These are phyloP conservation scores for Brasenia schreberi DNA, from an alignment of 164 flowering plant genomes.

Conservation along the genomic window DNA sequence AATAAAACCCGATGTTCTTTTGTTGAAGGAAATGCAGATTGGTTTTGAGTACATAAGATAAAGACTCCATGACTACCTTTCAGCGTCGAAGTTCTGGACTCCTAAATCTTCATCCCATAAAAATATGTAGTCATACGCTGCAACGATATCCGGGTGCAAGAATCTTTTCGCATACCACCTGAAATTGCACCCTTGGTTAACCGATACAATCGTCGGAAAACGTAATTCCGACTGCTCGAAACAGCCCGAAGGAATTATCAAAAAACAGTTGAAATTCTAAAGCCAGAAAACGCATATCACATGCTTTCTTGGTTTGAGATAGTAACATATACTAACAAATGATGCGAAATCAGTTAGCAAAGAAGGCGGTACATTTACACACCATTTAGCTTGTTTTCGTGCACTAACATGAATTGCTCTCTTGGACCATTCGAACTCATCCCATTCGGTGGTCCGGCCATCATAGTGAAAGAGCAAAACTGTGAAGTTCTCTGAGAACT, in stretches of 20 bases:
- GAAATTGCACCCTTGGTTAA: not conserved
- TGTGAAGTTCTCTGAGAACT: constrained; percentile 76
- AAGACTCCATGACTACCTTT: constrained; percentile 29
- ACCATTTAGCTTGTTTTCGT: constrained; percentile 90
- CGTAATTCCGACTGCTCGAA: too few relatives aligned
- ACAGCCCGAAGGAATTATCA: too few relatives aligned
- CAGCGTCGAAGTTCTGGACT: constrained; percentile 83
- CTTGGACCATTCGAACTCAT: constrained; percentile 89
- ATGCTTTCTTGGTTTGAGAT: too few relatives aligned
- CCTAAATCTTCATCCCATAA: constrained; percentile 99
- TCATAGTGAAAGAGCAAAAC: constrained; percentile 95
- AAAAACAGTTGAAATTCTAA: too few relatives aligned
- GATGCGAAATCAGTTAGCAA: too few relatives aligned
- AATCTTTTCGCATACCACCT: constrained; percentile 99
- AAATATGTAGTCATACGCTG: constrained; percentile 95
- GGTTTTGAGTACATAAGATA: constrained; percentile 6
- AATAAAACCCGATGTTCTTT: too few relatives aligned
- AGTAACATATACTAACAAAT: too few relatives aligned
- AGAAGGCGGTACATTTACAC: too few relatives aligned
- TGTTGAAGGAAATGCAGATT: too few relatives aligned
- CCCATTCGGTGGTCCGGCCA: constrained; percentile 92
- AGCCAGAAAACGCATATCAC: too few relatives aligned
- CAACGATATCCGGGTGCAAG: constrained; percentile 86
- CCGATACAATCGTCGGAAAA: too few relatives aligned
- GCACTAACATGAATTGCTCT: constrained; percentile 75